Conservation (phyloP, 371 early-diverging fungal genomes). For the Syncephalis plumigaleata region DNA sequence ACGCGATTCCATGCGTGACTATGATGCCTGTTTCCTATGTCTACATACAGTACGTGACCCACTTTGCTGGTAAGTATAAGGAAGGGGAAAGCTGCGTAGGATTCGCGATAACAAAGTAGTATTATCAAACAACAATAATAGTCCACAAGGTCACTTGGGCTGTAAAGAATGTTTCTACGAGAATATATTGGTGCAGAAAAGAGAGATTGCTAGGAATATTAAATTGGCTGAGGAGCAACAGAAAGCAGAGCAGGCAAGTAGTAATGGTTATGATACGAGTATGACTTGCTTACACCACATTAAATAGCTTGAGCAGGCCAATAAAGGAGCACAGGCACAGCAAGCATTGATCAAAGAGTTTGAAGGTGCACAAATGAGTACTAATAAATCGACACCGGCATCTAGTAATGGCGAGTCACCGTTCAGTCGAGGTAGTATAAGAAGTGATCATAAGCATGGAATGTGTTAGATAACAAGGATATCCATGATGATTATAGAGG, state of each 20-base stretch:
- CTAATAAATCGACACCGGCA: neutral
- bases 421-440: neutral
- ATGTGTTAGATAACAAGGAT: neutral
- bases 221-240: constrained; percentile 15
- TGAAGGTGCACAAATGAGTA: constrained; percentile 5
- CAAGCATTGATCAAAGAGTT: constrained; percentile 5
- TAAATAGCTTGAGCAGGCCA: neutral
- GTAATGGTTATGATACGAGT: constrained; percentile 7
- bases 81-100: too few species aligned
- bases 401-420: neutral
- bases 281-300: constrained; percentile 25
- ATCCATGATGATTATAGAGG: neutral
- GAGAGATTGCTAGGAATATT: constrained; percentile 45
- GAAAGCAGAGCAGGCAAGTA: constrained; percentile 22
- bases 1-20: constrained; percentile 68
- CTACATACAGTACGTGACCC: constrained; percentile 74
- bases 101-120: neutral
- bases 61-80: constrained; percentile 35
- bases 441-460: too few species aligned
- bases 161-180: constrained; percentile 85
- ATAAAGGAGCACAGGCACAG: constrained; percentile 4
- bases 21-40: constrained; percentile 83
- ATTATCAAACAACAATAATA: constrained; percentile 4
- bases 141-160: constrained; percentile 57
- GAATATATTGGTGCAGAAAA: constrained; percentile 73